These are phyloP conservation scores for Gamarada debralockiae DNA, from an alignment of 495 filamentous ascomycete species.

Conservation along the genomic window DNA sequence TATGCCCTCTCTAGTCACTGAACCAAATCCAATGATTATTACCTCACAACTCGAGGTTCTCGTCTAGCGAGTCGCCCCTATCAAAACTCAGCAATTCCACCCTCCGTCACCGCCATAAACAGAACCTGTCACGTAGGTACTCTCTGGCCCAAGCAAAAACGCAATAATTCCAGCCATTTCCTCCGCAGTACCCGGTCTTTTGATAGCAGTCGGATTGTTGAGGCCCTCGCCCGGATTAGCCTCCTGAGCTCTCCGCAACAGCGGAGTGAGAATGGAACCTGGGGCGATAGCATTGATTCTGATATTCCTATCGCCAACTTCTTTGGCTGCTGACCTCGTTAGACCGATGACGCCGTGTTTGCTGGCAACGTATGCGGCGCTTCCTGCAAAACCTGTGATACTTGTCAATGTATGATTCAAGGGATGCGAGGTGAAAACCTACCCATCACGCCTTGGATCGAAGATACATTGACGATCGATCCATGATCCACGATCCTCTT, in stretches of 20 bases:
- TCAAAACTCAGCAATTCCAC: conserved; percentile 19
- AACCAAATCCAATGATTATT: background rate
- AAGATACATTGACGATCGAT: conserved; percentile 27
- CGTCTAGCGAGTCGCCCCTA: no score
- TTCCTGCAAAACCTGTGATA: conserved; percentile 28
- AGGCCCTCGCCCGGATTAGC: conserved; percentile 25
- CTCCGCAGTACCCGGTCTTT: conserved; percentile 45
- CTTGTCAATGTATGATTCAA: conserved; percentile 5
- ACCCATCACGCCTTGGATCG: conserved; percentile 27
- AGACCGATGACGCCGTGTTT: conserved; percentile 54
- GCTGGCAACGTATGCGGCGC: conserved; percentile 45
- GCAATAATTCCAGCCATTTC: conserved; percentile 50
- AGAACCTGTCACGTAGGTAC: conserved; percentile 48
- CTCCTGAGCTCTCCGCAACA: conserved; percentile 18
- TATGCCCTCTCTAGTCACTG: background rate
- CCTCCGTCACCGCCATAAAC: conserved; percentile 46
- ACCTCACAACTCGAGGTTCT: no score
- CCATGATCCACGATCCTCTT: conserved; percentile 37
- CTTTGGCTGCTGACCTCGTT: conserved; percentile 50
- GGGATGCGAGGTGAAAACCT: conserved; percentile 24
- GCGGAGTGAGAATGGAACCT: conserved; percentile 33
- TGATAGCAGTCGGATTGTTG: conserved; percentile 40
- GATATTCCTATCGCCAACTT: conserved; percentile 47
- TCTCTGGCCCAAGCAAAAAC: conserved; percentile 47
- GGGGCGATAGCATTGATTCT: conserved; percentile 53